These are phyloP conservation scores for Globisporangium polare DNA, from an alignment of 352 stramenopile species.

Conservation along the genomic window DNA sequence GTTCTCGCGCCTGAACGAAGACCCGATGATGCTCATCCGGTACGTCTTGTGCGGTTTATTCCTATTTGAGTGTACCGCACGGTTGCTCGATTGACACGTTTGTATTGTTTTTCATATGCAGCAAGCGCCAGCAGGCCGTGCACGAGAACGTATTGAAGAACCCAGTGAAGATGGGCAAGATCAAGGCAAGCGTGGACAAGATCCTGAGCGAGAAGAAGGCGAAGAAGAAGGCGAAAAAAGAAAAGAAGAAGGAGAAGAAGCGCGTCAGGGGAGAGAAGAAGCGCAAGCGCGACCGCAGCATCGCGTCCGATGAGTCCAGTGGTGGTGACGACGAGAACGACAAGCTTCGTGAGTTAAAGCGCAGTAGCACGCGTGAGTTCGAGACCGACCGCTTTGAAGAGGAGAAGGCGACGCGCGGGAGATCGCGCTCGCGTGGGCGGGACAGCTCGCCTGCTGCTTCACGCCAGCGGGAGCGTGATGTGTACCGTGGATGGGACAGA, in stretches of 20 bases:
- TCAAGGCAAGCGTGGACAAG: conserved; percentile 76
- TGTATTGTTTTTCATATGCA: conserved; percentile 2
- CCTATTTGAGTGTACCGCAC: background rate
- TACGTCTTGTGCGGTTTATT: conserved; percentile 18
- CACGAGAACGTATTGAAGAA: conserved; percentile 86
- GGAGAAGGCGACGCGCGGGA: background rate
- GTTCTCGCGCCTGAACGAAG: conserved; percentile 93
- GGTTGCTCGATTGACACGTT: background rate
- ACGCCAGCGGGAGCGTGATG: background rate
- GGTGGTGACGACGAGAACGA: conserved; percentile 8
- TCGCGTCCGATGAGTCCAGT: background rate
- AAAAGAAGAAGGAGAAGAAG: conserved; percentile 66
- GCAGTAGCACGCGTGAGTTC: conserved; percentile 10
- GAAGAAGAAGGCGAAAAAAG: conserved; percentile 64
- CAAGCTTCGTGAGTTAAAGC: background rate
- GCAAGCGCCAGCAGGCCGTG: conserved; percentile 72
- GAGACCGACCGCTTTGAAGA: conserved; percentile 8
- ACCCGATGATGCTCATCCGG: conserved; percentile 95
- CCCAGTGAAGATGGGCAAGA: conserved; percentile 88
- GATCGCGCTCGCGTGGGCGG: conserved; percentile 5
- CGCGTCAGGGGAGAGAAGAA: conserved; percentile 23
- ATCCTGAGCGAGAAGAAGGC: conserved; percentile 77
- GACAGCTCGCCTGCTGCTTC: background rate
- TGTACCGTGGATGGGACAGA: background rate
- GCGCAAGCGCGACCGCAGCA: conserved; percentile 33